These are phyloP conservation scores for Spathaspora sp. DNA, from an alignment of 805 yeast genomes.

Conservation along the genomic window DNA sequence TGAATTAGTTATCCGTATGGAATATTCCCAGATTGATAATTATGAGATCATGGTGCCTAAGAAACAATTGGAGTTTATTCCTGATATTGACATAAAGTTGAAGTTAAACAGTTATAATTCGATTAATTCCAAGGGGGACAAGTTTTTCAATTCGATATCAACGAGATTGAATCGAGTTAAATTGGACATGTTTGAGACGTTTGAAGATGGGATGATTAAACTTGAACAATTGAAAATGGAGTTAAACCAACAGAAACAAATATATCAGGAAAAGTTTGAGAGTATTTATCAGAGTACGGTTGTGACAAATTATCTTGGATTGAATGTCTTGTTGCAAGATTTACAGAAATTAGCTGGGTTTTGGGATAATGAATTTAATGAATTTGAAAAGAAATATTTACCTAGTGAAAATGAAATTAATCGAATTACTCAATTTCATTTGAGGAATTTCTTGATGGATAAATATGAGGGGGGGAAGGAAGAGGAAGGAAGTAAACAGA, in stretches of 20 bases:
- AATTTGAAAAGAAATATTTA: conserved; percentile 71
- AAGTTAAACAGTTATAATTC: conserved; percentile 60
- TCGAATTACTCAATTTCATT: conserved; percentile 82
- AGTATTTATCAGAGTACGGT: conserved; percentile 50
- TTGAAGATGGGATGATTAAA: conserved; percentile 61
- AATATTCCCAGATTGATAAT: conserved; percentile 70
- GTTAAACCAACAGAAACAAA: conserved; percentile 48
- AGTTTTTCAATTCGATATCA: conserved; percentile 70
- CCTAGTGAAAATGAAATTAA: conserved; percentile 94
- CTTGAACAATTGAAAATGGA: conserved; percentile 55
- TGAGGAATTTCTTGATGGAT: conserved; percentile 69
- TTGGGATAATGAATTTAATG: conserved; percentile 83
- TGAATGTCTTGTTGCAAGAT: conserved; percentile 66
- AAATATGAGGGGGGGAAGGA: conserved; percentile 25
- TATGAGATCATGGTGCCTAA: conserved; percentile 78
- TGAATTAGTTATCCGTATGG: conserved; percentile 74
- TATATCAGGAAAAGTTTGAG: conserved; percentile 44
- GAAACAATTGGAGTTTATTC: conserved; percentile 65
- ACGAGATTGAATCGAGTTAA: conserved; percentile 75
- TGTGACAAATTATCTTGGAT: conserved; percentile 62
- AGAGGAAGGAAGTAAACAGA: not conserved
- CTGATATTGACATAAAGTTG: conserved; percentile 62
- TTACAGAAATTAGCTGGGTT: conserved; percentile 78
- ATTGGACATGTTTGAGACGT: conserved; percentile 64
- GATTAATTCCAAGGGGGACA: conserved; percentile 49